Evolutionary conservation across 2,329 filamentous ascomycete genomes (phyloP), one percentile per base, ranked within the genome.

Genomic region (Botryotinia calthae): DNA sequence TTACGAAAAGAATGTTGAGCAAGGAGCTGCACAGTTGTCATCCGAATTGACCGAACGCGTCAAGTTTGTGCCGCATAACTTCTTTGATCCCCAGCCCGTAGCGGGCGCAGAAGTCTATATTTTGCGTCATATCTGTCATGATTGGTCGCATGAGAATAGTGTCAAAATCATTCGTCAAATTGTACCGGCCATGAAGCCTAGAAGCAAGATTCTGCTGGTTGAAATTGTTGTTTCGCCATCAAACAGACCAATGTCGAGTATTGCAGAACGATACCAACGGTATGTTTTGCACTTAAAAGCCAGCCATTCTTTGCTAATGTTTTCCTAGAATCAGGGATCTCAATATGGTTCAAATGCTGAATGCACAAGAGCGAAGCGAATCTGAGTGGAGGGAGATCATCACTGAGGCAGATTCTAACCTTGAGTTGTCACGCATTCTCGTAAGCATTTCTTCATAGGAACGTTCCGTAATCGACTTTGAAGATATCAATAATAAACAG

Each of bases 11-110:
- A 28, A 66, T 48, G 25, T 63, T 69, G 28, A 62, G 42, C n/a
- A 73, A 72, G 46, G 75, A 78, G 64, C 73, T 76, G 4, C 79
- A 84, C 68, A 80, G 83, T 66, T 82, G 83, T 75, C 82, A 84
- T 71, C 79, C 77, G 0, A 78, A 79, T 10, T 67, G 46, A 37
- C 64, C 46, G 10, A 28, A 3, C 64, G 64, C 6, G 44, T 67
- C 9, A 48, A 67, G 37, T 67, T 67, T 20, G 46, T 67, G 10
- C 64, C 31, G 9, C 64, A 67, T 37, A 54, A 67, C 34, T 67
- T 67, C 31, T 67, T 67, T 20, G 46, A 56, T 16, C 46, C 64
- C 8, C 83, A 85, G 70, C 82, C 82, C 0, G 73, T 84, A 5
- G 79, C 76, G n/a, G 58, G 28, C 0, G 84, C 83, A 0, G 80